Percentiles rank a stretch among this genome's conserved stretches.
These are phyloP conservation scores for Corymbia citriodora DNA, from an alignment of 441 rosid genomes.

Conservation along the genomic window DNA sequence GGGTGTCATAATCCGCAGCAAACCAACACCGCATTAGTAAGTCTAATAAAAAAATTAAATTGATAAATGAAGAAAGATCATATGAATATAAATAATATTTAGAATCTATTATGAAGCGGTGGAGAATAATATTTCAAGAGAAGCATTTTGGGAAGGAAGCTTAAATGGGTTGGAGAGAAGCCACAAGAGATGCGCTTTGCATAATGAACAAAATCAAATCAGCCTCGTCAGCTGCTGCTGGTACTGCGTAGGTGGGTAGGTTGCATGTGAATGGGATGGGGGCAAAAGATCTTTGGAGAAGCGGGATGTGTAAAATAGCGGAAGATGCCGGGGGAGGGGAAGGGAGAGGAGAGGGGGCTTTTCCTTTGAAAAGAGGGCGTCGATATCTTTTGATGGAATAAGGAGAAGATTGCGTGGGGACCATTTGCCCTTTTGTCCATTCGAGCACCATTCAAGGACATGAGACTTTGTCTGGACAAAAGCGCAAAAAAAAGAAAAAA, in stretches of 20 bases:
- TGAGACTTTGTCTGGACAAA: background rate
- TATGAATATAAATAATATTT: too few relatives aligned
- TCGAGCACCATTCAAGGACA: background rate
- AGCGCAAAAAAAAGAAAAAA: background rate
- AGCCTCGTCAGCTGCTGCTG: background rate
- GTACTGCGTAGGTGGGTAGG: background rate
- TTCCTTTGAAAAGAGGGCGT: background rate
- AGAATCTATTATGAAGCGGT: too few relatives aligned
- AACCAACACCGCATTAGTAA: too few relatives aligned
- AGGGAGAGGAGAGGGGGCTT: too few relatives aligned
- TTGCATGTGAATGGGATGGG: background rate
- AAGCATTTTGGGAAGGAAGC: background rate
- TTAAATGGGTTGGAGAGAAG: background rate
- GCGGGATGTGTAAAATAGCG: background rate
- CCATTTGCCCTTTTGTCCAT: conserved; percentile 5
- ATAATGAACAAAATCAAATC: background rate
- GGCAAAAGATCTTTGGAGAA: background rate
- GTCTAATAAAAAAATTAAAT: accelerated
- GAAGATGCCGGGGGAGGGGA: background rate
- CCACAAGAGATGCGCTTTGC: too few relatives aligned
- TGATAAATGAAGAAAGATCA: accelerated
- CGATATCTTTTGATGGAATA: conserved; percentile 31
- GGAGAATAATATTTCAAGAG: background rate
- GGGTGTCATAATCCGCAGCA: too few relatives aligned
- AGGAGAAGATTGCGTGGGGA: conserved; percentile 30